Conservation (phyloP, 179 eudicot species). For the Vitellaria paradoxa region DNA sequence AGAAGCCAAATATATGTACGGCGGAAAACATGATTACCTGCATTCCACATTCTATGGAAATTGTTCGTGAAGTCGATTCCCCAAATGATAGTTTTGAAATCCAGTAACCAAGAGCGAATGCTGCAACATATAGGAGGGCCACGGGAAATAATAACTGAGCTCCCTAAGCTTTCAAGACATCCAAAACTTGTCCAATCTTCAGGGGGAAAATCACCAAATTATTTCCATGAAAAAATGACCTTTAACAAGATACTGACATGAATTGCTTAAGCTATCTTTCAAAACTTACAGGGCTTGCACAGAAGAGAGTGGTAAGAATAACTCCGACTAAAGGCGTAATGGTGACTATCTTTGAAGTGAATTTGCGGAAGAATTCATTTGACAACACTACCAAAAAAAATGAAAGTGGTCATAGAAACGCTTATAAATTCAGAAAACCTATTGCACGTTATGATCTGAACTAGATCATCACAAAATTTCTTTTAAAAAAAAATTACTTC, state of each 20-base stretch:
- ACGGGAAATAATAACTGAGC: constrained; percentile 82
- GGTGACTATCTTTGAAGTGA: constrained; percentile 82
- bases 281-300: constrained; percentile 96
- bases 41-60: constrained; percentile 99
- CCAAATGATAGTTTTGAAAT: constrained; percentile 83
- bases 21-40: constrained; percentile 51
- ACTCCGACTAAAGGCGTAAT: constrained; percentile 93
- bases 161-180: constrained; percentile 89
- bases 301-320: constrained; percentile 87
- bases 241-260: neutral
- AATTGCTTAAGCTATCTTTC: neutral
- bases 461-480: constrained; percentile 3
- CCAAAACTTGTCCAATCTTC: constrained; percentile 97
- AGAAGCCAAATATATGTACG: neutral
- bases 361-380: constrained; percentile 91
- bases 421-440: neutral
- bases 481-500: neutral
- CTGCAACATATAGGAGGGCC: constrained; percentile 83
- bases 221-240: neutral
- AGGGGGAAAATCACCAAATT: neutral
- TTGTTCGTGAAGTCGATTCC: constrained; percentile 97
- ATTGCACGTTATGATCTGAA: neutral
- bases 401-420: neutral
- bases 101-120: constrained; percentile 81
- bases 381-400: constrained; percentile 53